These are phyloP conservation scores for Hymenoscyphus albidus DNA, from an alignment of 2,329 filamentous ascomycete species.

Conservation along the genomic window DNA sequence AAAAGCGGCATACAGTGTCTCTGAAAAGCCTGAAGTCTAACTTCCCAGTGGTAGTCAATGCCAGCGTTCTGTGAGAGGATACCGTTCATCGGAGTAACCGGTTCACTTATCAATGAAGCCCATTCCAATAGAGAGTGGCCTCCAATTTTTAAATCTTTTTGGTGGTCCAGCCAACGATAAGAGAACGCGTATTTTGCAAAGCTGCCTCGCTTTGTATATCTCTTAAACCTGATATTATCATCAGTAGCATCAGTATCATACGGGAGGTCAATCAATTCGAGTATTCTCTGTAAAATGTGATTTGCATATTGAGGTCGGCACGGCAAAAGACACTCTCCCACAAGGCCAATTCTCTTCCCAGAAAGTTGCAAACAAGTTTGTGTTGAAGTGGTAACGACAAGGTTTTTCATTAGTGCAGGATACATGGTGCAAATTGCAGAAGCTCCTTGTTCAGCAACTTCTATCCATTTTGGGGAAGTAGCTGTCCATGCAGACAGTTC, in stretches of 20 bases:
- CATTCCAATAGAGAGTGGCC: neutral
- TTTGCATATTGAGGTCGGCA: neutral
- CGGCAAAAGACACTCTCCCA: neutral
- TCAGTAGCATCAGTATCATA: neutral
- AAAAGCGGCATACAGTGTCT: neutral
- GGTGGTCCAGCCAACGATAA: too few species aligned
- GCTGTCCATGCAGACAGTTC: neutral
- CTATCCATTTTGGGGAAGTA: neutral
- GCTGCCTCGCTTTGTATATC: neutral
- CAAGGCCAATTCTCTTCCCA: neutral
- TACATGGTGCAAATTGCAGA: neutral
- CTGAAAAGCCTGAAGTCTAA: too few species aligned
- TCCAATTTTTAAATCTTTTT: too few species aligned
- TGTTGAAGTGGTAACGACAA: neutral
- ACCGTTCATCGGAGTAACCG: too few species aligned
- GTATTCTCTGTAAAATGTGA: neutral
- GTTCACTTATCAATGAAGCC: neutral
- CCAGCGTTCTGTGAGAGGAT: too few species aligned
- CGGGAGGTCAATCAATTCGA: neutral
- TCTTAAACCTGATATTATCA: neutral
- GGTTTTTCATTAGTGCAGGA: neutral
- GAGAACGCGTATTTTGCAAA: neutral
- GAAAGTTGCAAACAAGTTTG: neutral
- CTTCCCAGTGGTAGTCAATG: too few species aligned
- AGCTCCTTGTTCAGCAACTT: neutral